Conservation (phyloP, 805 yeast genomes). For the Candida anglica region DNA sequence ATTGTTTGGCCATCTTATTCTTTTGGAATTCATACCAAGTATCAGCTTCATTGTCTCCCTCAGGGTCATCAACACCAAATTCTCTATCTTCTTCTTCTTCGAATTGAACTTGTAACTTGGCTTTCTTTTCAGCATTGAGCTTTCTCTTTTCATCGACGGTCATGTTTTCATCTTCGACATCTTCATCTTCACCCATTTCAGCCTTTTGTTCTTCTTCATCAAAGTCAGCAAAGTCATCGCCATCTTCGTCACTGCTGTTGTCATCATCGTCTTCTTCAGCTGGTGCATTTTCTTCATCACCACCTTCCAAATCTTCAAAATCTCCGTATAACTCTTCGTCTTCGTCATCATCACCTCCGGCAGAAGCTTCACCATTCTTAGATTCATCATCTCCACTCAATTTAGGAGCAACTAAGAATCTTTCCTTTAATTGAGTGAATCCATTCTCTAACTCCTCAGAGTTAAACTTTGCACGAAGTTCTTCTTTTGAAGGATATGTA, state of each 20-base stretch:
- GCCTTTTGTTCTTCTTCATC: conserved; percentile 47
- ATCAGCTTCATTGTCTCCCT: conserved; percentile 69
- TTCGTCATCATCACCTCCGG: conserved; percentile 34
- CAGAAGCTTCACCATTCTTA: conserved; percentile 18
- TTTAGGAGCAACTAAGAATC: conserved; percentile 55
- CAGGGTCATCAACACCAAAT: conserved; percentile 77
- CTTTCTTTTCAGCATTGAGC: conserved; percentile 84
- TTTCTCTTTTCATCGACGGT: conserved; percentile 74
- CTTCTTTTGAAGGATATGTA: conserved; percentile 36
- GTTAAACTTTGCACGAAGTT: conserved; percentile 44
- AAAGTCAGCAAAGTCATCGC: conserved; percentile 50
- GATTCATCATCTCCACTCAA: conserved; percentile 26
- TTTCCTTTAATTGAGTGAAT: conserved; percentile 36
- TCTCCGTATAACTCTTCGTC: conserved; percentile 54
- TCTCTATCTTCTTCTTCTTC: conserved; percentile 70
- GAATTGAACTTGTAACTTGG: conserved; percentile 80
- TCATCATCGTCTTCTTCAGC: conserved; percentile 30
- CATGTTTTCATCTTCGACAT: conserved; percentile 36
- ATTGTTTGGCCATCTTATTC: conserved; percentile 93
- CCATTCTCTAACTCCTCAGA: conserved; percentile 41
- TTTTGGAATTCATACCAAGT: conserved; percentile 98
- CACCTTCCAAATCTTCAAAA: conserved; percentile 49
- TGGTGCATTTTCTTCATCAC: conserved; percentile 17
- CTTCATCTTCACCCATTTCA: conserved; percentile 40
- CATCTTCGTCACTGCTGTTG: conserved; percentile 34